Percentiles rank a stretch among this genome's conserved stretches.
These are phyloP conservation scores for Iberis amara DNA, from an alignment of 441 rosid genomes.

Conservation along the genomic window DNA sequence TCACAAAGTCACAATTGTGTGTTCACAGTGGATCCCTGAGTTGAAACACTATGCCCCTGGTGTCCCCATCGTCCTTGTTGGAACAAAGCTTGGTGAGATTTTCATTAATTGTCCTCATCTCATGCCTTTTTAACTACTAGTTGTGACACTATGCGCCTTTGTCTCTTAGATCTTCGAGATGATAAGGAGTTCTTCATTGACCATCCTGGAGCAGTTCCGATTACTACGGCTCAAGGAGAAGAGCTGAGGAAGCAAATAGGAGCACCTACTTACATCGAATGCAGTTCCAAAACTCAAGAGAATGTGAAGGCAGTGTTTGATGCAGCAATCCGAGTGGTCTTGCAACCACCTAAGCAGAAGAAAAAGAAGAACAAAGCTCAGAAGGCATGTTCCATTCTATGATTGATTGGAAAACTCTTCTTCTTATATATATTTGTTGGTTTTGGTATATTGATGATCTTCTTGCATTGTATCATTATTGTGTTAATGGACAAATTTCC, in stretches of 20 bases:
- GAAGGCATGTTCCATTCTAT: conserved; percentile 65
- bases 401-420: conserved; percentile 31
- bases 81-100: conserved; percentile 42
- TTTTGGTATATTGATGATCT: conserved; percentile 23
- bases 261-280: conserved; percentile 49
- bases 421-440: conserved; percentile 14
- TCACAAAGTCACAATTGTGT: background rate
- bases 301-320: conserved; percentile 69
- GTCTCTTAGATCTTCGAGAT: conserved; percentile 33
- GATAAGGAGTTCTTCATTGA: conserved; percentile 37
- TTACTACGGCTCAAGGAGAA: conserved; percentile 42
- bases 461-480: conserved; percentile 12
- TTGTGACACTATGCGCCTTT: conserved; percentile 4
- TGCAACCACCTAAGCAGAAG: conserved; percentile 68
- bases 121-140: background rate
- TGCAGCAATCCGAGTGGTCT: conserved; percentile 65
- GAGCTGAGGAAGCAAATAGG: conserved; percentile 52
- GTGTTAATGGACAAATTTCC: too few relatives aligned
- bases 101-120: conserved; percentile 15
- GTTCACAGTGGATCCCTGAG: conserved; percentile 45
- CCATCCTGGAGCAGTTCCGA: conserved; percentile 40
- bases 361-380: conserved; percentile 67
- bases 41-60: conserved; percentile 41
- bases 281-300: conserved; percentile 62
- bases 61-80: conserved; percentile 42